Evolutionary conservation across 148 eudicot genomes (phyloP).

Genomic region (Fagopyrum esculentum): DNA sequence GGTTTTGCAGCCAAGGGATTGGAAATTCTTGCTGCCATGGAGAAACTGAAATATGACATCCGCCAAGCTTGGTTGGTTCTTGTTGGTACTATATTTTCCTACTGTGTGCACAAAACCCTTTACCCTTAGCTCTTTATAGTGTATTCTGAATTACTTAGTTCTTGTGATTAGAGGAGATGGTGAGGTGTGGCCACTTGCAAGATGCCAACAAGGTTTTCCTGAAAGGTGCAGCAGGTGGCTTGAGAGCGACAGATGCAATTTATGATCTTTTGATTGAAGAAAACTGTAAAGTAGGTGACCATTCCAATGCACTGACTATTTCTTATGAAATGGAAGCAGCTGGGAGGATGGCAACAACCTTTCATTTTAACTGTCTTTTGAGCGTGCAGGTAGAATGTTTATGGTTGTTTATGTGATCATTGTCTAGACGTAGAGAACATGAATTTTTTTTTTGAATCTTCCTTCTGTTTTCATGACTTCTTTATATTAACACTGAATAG

Average conservation of each 20-base stretch:
- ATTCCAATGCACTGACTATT: slow-evolving; percentile 84
- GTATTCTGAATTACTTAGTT: neutral
- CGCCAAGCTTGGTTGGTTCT: slow-evolving; percentile 95
- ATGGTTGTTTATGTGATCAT: neutral
- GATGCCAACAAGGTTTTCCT: slow-evolving; percentile 91
- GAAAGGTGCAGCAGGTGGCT: slow-evolving; percentile 85
- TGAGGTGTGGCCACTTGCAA: slow-evolving; percentile 61
- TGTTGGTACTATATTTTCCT: slow-evolving; percentile 56
- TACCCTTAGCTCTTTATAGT: neutral
- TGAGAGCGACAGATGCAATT: slow-evolving; percentile 82
- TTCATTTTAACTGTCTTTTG: slow-evolving; percentile 91
- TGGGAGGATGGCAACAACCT: slow-evolving; percentile 94
- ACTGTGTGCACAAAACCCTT: slow-evolving; percentile 9
- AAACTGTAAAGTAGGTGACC: slow-evolving; percentile 94
- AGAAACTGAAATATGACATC: slow-evolving; percentile 76
- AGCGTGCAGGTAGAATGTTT: slow-evolving; percentile 77
- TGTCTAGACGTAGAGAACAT: neutral
- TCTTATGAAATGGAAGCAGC: slow-evolving; percentile 98
- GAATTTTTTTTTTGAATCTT: neutral
- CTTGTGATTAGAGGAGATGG: slow-evolving; percentile 58
- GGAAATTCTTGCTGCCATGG: slow-evolving; percentile 96
- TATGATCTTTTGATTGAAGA: slow-evolving; percentile 83
- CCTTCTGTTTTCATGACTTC: neutral
- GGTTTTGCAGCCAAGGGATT: slow-evolving; percentile 77
- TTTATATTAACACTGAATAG: neutral